Evolutionary conservation across 2,329 filamentous ascomycete genomes (phyloP), one percentile per base, ranked within the genome.

Genomic region (Diplocarpon rosae): DNA sequence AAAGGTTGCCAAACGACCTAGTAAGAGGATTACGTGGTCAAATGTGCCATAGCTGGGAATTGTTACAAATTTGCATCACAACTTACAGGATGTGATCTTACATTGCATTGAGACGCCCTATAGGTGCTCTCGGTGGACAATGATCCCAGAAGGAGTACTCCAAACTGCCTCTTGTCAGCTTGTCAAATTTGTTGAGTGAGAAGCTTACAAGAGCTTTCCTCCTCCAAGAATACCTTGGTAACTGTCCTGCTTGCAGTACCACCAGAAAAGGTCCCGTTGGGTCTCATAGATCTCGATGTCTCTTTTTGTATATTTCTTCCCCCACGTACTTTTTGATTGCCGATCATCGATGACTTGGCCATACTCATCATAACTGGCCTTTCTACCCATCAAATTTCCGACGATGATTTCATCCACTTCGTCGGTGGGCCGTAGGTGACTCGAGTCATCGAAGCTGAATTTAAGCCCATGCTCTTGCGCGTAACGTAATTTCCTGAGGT

Each of bases 211-310:
- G 37, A 93, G 69, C 50, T 75, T 75, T 34, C 90, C 89, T 8
- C 87, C 90, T 53, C 89, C 92, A 17, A 96, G 69, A 49, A 95
- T 77, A 60, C 85, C 88, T 62, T 95, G 90, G 55, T 90, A 93
- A 8, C 85, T 78, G 62, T 96, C 92, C 69, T 95, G 92, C 63
- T 95, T 94, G 56, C 77, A 82, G 61, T 89, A 95, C 85, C 88
- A 95, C 89, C 90, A 98, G 60, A 84, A 93, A 5, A 96, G 66
- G 64, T 96, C 92, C 52, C 84, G 78, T 32, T 92, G 71, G 13
- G 84, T 81, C 57, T 92, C 84, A 57, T 85, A 94, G 33, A 76
- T 80, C 50, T 86, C 80, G 38, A 94, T 72, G 49, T 96, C 89
- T 49, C 67, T 71, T 30, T 52, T 41, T 1, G 58, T 53, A 32